phyloP scores from a whole-genome alignment of 75 land plant species.

The Pinus albicaulis region DNA sequence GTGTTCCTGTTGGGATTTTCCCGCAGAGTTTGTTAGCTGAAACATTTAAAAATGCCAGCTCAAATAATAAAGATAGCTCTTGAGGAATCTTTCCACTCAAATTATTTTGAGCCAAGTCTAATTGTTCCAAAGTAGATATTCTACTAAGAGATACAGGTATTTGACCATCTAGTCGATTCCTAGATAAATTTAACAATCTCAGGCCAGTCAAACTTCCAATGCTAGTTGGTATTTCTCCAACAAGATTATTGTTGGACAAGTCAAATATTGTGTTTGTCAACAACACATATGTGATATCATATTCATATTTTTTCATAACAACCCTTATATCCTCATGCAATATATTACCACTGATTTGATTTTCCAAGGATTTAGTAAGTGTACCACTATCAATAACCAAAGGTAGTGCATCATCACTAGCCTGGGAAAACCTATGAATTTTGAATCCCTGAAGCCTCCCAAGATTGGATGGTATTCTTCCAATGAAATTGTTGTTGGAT shows the following conservation, averaged over 20 bases:
- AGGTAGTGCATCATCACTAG: slow-evolving; percentile 13
- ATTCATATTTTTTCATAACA: slow-evolving; percentile 12
- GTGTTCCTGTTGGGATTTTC: too few relatives aligned
- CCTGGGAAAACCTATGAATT: slow-evolving; percentile 13
- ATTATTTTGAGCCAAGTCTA: too few relatives aligned
- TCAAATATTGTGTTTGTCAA: slow-evolving; percentile 7
- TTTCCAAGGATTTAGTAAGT: too few relatives aligned
- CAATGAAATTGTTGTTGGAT: background rate
- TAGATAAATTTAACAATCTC: too few relatives aligned
- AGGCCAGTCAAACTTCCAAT: background rate
- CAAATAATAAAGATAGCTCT: too few relatives aligned
- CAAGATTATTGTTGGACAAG: slow-evolving; percentile 23
- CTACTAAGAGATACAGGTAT: too few relatives aligned
- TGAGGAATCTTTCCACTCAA: too few relatives aligned
- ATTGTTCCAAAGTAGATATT: too few relatives aligned
- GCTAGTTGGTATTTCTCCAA: slow-evolving; percentile 25
- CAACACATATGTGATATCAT: slow-evolving; percentile 3
- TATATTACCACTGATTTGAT: slow-evolving; percentile 10
- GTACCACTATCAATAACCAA: background rate
- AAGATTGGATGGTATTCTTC: slow-evolving; percentile 20
- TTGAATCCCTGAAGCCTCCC: slow-evolving; percentile 9
- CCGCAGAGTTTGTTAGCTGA: too few relatives aligned
- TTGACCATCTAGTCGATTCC: too few relatives aligned
- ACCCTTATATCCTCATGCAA: slow-evolving; percentile 22
- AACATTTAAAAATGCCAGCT: too few relatives aligned